Conservation (phyloP, 768 basidiomycete genomes). For the Phanerodontia chrysosporium region DNA sequence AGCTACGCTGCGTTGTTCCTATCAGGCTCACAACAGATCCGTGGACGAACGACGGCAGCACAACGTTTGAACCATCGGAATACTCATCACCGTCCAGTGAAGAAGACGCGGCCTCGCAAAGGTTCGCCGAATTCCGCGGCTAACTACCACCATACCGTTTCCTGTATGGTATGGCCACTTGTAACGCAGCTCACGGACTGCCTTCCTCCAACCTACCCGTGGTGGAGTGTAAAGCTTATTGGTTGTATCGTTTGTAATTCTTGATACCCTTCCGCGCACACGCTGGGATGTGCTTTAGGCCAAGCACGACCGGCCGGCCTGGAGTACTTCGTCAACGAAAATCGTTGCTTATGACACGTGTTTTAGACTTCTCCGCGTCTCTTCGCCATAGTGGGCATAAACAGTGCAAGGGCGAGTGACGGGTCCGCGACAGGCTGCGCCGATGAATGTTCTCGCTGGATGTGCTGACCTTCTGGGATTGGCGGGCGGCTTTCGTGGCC, state of each 20-base stretch:
- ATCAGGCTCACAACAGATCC: constrained; percentile 61
- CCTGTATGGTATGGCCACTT: neutral
- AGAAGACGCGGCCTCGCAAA: constrained; percentile 7
- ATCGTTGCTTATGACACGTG: neutral
- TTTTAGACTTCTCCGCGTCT: too few relatives aligned
- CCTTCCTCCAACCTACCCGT: neutral
- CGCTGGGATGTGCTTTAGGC: too few relatives aligned
- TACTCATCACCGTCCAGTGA: constrained; percentile 15
- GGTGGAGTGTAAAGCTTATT: neutral
- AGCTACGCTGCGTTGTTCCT: constrained; percentile 59
- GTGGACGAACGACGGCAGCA: constrained; percentile 39
- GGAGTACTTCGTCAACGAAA: neutral
- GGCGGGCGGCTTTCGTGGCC: neutral
- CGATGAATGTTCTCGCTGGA: too few relatives aligned
- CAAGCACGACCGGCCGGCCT: neutral
- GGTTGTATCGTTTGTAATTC: neutral
- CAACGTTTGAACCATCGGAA: constrained; percentile 14
- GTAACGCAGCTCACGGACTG: neutral
- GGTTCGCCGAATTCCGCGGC: neutral
- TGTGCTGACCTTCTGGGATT: too few relatives aligned
- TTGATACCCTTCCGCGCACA: neutral
- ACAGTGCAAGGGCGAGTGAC: too few relatives aligned
- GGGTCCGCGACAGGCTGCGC: too few relatives aligned
- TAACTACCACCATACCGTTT: neutral
- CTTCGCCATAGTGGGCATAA: too few relatives aligned